Base-by-base conservation (phyloP, 116 monocot species). In the Phalaenopsis hybrid region DNA sequence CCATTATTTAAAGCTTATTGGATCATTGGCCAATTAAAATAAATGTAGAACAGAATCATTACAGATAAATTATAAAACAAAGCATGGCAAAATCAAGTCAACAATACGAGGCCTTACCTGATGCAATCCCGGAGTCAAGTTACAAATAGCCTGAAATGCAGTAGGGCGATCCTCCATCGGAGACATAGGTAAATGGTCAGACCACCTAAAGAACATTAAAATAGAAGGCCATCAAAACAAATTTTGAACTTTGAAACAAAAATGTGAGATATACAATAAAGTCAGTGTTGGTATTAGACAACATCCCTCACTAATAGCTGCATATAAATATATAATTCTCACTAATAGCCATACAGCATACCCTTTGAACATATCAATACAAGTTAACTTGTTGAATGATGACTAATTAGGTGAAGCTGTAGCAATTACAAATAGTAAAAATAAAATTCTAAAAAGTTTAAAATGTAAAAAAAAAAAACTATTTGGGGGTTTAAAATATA, bases 91-190 rank as follows among this genome's bases (percentile, higher is more conserved):
- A 18, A 45, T n/a, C 20, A 75, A 45, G 20, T 2, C 23, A 70
- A 37, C 4, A 75, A 75, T 43, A 11, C 1, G 25, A 7, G 50
- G 8, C 72, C 48, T 79, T 73, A 90, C 92, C 90, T 92, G 87
- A 84, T 92, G 92, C 43, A 90, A 57, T 3, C 92, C 92, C 1
- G 92, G 92, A 17, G 88, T 34, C 79, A 92, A 85, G 72, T 80
- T 88, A 77, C 85, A 87, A 33, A 90, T 83, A 76, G 81, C 87
- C 87, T 92, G 92, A 84, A 92, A 92, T 49, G 90, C 87, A 48
- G 82, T 84, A 78, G 89, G 87, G 16, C 87, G 84, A 45, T 87
- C 92, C 79, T 92, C 92, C 48, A 92, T 80, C 43, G 84, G 89
- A 11, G 92, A 84, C 92, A 92, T 92, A 15, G 82, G 84, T 77